Evolutionary conservation across 306 rosid species (phyloP).

Genomic region (Citrullus colocynthis): DNA sequence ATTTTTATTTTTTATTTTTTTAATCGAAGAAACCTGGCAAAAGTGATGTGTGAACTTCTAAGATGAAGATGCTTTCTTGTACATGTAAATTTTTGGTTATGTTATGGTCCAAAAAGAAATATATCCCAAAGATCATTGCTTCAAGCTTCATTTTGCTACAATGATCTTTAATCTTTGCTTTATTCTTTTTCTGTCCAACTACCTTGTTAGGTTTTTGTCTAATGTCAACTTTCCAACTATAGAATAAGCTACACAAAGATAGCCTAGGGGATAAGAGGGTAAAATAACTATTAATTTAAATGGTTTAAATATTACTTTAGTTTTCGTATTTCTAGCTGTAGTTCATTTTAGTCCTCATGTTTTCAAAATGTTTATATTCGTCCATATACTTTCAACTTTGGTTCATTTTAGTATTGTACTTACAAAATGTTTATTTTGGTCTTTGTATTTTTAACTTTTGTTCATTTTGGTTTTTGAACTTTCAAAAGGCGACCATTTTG

Average conservation of each 20-base stretch:
- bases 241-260: background rate
- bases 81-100: background rate
- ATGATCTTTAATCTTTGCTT: background rate
- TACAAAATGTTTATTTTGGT: too few species aligned
- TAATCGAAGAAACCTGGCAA: background rate
- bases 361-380: too few species aligned
- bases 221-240: background rate
- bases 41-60: background rate
- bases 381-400: too few species aligned
- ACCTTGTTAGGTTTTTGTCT: background rate
- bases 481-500: too few species aligned
- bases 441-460: too few species aligned
- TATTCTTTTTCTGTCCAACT: background rate
- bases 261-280: background rate
- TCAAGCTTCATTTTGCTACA: constrained; percentile 6
- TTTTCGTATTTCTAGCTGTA: too few species aligned
- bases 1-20: too few species aligned
- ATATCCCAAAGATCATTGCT: constrained; percentile 1
- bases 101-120: background rate
- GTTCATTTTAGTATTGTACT: too few species aligned
- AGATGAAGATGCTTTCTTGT: background rate
- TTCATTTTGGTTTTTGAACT: too few species aligned
- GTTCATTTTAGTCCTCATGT: too few species aligned
- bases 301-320: too few species aligned
- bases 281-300: background rate